A percentile compares a stretch with the other conserved stretches of the same genome.
These are phyloP conservation scores for Microbotryum violaceum DNA, from an alignment of 1,284 basidiomycete genomes.

Conservation along the genomic window DNA sequence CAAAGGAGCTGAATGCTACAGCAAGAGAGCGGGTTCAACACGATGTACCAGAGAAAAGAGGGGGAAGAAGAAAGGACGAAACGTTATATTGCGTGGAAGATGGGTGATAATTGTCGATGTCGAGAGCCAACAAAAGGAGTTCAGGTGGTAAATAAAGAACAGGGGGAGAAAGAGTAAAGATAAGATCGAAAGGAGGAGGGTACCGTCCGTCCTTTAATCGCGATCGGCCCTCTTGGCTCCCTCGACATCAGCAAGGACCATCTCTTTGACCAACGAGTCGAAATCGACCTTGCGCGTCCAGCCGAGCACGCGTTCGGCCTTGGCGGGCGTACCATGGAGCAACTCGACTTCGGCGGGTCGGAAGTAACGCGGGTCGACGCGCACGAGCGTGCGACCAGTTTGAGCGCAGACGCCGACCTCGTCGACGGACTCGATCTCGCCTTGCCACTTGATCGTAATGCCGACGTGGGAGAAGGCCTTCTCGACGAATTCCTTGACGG, in stretches of 20 bases:
- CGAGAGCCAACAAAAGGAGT: too few species aligned
- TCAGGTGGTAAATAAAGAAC: too few species aligned
- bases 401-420: slow-evolving; percentile 65
- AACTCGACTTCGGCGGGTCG: slow-evolving; percentile 81
- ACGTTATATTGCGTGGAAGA: too few species aligned
- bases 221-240: slow-evolving; percentile 29
- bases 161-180: too few species aligned
- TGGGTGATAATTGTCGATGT: too few species aligned
- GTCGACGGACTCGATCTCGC: slow-evolving; percentile 51
- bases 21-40: too few species aligned
- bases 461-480: slow-evolving; percentile 66
- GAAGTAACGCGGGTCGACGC: slow-evolving; percentile 73
- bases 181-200: too few species aligned
- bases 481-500: slow-evolving; percentile 79
- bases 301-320: slow-evolving; percentile 71
- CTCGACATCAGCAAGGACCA: slow-evolving; percentile 68
- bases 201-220: slow-evolving; percentile 10
- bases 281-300: slow-evolving; percentile 80
- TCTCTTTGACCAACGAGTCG: slow-evolving; percentile 72
- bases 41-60: too few species aligned
- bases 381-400: slow-evolving; percentile 62
- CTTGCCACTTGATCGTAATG: slow-evolving; percentile 63
- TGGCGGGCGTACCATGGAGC: slow-evolving; percentile 68
- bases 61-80: too few species aligned
- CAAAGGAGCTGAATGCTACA: too few species aligned